Conservation (phyloP, 805 yeast species). For the Pichia eremophila region DNA sequence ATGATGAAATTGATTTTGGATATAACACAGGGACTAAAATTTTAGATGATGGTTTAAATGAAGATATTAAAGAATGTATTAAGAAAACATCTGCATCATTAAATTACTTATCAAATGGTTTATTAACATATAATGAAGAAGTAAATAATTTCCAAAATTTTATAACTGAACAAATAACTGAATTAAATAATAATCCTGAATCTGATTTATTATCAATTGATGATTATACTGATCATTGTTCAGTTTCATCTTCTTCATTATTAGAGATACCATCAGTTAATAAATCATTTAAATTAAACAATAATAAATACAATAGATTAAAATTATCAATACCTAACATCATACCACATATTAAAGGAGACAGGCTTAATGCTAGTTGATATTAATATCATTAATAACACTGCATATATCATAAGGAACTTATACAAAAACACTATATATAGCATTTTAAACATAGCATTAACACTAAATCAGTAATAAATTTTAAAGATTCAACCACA, state of each 20-base stretch:
- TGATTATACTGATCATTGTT: not conserved
- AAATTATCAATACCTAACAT: not conserved
- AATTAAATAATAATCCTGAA: not conserved
- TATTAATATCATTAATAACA: not conserved
- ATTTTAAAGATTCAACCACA: too few species aligned
- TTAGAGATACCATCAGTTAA: slow-evolving; percentile 1
- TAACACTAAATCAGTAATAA: too few species aligned
- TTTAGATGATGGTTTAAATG: not conserved
- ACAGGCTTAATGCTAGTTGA: not conserved
- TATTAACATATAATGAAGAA: slow-evolving; percentile 9
- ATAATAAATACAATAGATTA: not conserved
- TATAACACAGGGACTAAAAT: slow-evolving; percentile 1
- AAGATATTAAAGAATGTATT: not conserved
- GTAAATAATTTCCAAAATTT: slow-evolving; percentile 1
- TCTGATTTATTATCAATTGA: not conserved
- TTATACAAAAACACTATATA: not conserved
- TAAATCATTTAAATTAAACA: slow-evolving; percentile 1
- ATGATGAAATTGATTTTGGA: not conserved
- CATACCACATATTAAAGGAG: not conserved
- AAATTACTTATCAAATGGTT: slow-evolving; percentile 8
- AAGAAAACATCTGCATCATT: not conserved
- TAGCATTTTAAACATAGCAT: not conserved
- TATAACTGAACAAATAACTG: not conserved
- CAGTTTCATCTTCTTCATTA: slow-evolving; percentile 3
- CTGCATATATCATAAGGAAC: too few species aligned